These are phyloP conservation scores for Clavariopsis aquatica DNA, from an alignment of 495 filamentous ascomycete species.

Conservation along the genomic window DNA sequence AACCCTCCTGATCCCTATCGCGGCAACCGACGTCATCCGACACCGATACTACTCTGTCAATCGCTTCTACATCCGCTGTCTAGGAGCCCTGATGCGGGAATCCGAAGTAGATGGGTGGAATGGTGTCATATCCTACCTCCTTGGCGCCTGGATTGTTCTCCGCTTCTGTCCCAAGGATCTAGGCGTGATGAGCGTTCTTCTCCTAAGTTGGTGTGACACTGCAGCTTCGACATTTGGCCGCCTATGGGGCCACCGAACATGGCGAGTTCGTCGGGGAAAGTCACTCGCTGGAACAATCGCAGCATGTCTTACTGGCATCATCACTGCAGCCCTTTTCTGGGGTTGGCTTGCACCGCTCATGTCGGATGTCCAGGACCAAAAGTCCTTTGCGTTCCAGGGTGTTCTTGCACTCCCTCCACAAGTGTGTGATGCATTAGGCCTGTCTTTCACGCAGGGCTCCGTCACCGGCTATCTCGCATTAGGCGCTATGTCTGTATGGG, in stretches of 20 bases:
- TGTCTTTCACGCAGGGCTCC: conserved; percentile 50
- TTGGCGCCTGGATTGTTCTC: conserved; percentile 83
- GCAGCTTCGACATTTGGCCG: conserved; percentile 92
- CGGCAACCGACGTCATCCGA: conserved; percentile 75
- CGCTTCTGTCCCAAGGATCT: conserved; percentile 91
- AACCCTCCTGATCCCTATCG: conserved; percentile 82
- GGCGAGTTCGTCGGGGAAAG: conserved; percentile 81
- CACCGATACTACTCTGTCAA: conserved; percentile 81
- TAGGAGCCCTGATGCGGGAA: conserved; percentile 95
- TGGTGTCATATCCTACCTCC: conserved; percentile 93
- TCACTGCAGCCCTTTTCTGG: conserved; percentile 83
- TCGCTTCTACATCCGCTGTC: conserved; percentile 74
- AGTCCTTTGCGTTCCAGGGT: conserved; percentile 81
- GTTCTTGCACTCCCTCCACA: conserved; percentile 62
- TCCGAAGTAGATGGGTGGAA: conserved; percentile 91
- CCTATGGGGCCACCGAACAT: conserved; percentile 83
- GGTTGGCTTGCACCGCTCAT: conserved; percentile 70
- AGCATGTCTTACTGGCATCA: conserved; percentile 75
- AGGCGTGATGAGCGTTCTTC: conserved; percentile 80
- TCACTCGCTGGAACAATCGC: conserved; percentile 85
- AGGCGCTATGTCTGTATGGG: conserved; percentile 81
- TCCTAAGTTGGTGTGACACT: conserved; percentile 97
- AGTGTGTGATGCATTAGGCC: conserved; percentile 45
- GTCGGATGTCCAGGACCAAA: conserved; percentile 57
- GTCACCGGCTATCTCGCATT: conserved; percentile 70